Evolutionary conservation across 371 early-diverging fungal genomes (phyloP).

Genomic region (Rhizopus sp.): DNA sequence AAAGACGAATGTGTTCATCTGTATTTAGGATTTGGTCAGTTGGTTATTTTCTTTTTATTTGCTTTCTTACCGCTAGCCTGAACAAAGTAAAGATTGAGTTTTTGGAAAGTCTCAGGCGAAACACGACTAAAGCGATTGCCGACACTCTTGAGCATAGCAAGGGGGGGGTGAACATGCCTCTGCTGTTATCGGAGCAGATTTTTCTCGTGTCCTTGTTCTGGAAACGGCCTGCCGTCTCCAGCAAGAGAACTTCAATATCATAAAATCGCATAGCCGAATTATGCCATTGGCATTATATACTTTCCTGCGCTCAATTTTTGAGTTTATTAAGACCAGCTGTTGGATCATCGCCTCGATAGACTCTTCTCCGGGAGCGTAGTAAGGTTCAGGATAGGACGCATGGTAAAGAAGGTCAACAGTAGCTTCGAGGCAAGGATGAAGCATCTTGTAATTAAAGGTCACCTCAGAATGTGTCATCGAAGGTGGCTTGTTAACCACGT

Average conservation of each 20-base stretch:
- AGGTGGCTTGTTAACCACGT: slow-evolving; percentile 4
- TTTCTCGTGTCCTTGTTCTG: slow-evolving; percentile 8
- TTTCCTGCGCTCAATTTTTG: slow-evolving; percentile 9
- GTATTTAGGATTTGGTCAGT: slow-evolving; percentile 14
- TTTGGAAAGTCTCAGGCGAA: slow-evolving; percentile 1
- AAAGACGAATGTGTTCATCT: slow-evolving; percentile 13
- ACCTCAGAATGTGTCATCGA: slow-evolving; percentile 10
- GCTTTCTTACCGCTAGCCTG: slow-evolving; percentile 13
- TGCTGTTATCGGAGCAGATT: slow-evolving; percentile 10
- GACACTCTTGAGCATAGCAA: slow-evolving; percentile 8
- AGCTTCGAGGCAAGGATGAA: slow-evolving; percentile 9
- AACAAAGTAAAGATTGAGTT: slow-evolving; percentile 10
- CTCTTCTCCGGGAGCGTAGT: slow-evolving; percentile 7
- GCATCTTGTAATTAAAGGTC: slow-evolving; percentile 6
- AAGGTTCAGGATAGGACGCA: neutral
- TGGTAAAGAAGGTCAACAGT: slow-evolving; percentile 5
- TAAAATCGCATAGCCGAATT: neutral
- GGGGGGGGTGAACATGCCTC: slow-evolving; percentile 8
- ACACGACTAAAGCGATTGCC: slow-evolving; percentile 1
- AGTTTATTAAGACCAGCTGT: slow-evolving; percentile 2
- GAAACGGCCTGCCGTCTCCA: slow-evolving; percentile 9
- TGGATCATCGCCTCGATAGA: neutral
- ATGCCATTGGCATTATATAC: slow-evolving; percentile 3
- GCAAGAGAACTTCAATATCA: slow-evolving; percentile 7
- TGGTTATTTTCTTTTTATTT: slow-evolving; percentile 9